A percentile compares a stretch with the other conserved stretches of the same genome.
phyloP scores from a whole-genome alignment of 2,329 filamentous ascomycete species.

The Stagonosporopsis vannaccii region DNA sequence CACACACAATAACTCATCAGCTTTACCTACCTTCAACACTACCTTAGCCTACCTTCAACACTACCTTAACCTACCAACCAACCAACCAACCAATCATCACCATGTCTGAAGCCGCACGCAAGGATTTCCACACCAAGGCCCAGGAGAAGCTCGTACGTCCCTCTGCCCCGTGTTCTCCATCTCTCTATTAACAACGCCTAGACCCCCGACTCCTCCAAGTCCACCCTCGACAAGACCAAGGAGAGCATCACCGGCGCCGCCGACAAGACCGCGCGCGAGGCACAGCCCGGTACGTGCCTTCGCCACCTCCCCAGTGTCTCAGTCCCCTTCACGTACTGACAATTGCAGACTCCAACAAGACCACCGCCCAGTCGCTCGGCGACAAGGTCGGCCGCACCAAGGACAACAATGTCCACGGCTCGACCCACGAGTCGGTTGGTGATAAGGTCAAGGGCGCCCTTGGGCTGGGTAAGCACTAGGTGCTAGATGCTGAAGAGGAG shows the following conservation, averaged over 20 bases:
- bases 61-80: constrained; percentile 27
- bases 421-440: constrained; percentile 49
- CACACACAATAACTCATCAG: constrained; percentile 16
- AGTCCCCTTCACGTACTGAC: not conserved
- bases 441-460: constrained; percentile 59
- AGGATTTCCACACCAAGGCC: constrained; percentile 65
- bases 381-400: constrained; percentile 52
- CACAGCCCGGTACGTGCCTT: constrained; percentile 47
- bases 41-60: constrained; percentile 14
- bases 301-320: not conserved
- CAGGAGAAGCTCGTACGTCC: constrained; percentile 54
- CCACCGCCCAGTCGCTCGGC: constrained; percentile 57
- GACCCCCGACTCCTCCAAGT: constrained; percentile 67
- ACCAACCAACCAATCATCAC: constrained; percentile 44
- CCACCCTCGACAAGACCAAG: constrained; percentile 65
- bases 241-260: constrained; percentile 63
- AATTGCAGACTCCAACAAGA: constrained; percentile 61
- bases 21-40: constrained; percentile 9
- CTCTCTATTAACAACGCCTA: constrained; percentile 30
- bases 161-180: not conserved
- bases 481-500: not conserved
- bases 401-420: constrained; percentile 48
- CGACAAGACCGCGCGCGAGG: constrained; percentile 60
- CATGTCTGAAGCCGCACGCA: constrained; percentile 70
- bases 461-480: constrained; percentile 52